Evolutionary conservation across 306 rosid species (phyloP).

Genomic region (Geum urbanum): DNA sequence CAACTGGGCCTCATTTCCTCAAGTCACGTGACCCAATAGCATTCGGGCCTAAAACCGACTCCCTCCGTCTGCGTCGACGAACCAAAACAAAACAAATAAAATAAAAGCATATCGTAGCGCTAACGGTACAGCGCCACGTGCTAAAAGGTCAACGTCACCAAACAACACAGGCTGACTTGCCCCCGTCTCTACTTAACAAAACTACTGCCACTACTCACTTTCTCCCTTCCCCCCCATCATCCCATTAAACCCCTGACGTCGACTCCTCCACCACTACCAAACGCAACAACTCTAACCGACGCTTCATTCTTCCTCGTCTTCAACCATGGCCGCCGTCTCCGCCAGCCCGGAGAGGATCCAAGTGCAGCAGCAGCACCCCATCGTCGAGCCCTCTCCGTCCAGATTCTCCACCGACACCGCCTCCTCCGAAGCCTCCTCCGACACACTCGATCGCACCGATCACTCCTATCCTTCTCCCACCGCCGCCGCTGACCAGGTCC

Average conservation of each 20-base stretch:
- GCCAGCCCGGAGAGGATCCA: conserved; percentile 29
- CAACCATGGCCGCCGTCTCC: conserved; percentile 34
- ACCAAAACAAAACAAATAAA: background rate
- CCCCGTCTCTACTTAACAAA: too few relatives aligned
- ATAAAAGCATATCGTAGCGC: background rate
- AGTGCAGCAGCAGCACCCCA: conserved; percentile 27
- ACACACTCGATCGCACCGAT: conserved; percentile 41
- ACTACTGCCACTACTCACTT: background rate
- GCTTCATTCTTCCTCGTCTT: background rate
- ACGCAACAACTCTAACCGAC: too few relatives aligned
- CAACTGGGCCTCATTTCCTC: too few relatives aligned
- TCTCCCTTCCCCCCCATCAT: background rate
- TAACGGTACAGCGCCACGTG: background rate
- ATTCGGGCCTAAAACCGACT: too few relatives aligned
- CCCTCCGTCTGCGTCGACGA: background rate
- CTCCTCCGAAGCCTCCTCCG: conserved; percentile 23
- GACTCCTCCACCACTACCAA: too few relatives aligned
- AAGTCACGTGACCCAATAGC: too few relatives aligned
- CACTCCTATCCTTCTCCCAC: conserved; percentile 41
- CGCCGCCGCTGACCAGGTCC: conserved; percentile 53
- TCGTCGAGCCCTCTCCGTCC: conserved; percentile 40
- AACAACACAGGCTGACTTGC: too few relatives aligned
- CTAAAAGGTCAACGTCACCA: background rate
- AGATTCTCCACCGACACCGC: conserved; percentile 26
- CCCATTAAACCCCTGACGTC: conserved; percentile 1